These are phyloP conservation scores for Quercus alba DNA, from an alignment of 306 rosid species.

Conservation along the genomic window DNA sequence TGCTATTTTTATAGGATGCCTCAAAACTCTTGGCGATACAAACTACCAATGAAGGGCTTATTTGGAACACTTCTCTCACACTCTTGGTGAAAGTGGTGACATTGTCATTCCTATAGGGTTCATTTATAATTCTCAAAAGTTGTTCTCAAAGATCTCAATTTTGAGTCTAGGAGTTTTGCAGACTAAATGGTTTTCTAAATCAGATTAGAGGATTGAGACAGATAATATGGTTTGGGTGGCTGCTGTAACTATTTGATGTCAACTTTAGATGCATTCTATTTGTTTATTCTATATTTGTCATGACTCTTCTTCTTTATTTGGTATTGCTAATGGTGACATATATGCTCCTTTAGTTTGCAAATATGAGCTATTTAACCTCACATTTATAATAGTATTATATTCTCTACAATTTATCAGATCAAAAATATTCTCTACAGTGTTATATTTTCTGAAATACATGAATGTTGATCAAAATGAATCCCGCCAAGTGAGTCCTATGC, in stretches of 20 bases:
- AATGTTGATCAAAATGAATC: no score
- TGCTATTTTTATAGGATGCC: not conserved
- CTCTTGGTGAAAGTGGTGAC: not conserved
- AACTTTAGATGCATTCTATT: not conserved
- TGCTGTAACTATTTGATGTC: not conserved
- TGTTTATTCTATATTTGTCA: not conserved
- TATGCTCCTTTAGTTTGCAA: not conserved
- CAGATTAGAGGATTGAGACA: not conserved
- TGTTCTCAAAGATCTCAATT: not conserved
- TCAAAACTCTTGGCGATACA: conserved; percentile 5
- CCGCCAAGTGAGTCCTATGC: no score
- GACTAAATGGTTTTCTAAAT: not conserved
- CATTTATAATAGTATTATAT: no score
- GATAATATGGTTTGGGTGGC: not conserved
- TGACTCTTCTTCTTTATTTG: not conserved
- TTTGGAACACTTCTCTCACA: not conserved
- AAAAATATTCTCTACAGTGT: no score
- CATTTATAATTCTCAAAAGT: not conserved
- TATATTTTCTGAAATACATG: no score
- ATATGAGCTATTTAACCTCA: no score
- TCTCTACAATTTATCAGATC: no score
- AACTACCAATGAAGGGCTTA: conserved; percentile 1
- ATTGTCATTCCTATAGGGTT: not conserved
- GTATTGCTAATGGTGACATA: not conserved
- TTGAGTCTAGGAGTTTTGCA: not conserved